phyloP scores from a whole-genome alignment of 345 rosid species.

The Hibiscus tridactylites region DNA sequence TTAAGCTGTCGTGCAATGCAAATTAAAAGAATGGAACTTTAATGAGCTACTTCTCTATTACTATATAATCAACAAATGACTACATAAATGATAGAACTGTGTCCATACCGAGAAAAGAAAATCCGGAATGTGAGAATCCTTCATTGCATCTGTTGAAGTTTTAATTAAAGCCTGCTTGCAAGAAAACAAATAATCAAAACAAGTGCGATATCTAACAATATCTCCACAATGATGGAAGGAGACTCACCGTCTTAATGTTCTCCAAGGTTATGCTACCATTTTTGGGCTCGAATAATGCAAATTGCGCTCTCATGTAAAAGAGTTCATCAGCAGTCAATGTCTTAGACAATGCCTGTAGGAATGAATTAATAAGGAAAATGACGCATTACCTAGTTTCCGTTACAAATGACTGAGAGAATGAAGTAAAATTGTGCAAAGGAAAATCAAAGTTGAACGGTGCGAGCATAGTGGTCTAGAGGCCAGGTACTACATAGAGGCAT shows the following conservation, averaged over 20 bases:
- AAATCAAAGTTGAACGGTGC: neutral
- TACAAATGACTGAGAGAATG: neutral
- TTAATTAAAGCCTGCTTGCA: constrained; percentile 58
- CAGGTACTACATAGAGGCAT: neutral
- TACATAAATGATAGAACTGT: neutral
- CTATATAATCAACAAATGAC: constrained; percentile 2
- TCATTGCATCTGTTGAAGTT: constrained; percentile 87
- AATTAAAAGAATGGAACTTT: constrained; percentile 7
- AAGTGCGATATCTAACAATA: constrained; percentile 2
- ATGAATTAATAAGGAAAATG: neutral
- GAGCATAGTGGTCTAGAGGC: neutral
- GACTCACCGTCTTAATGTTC: constrained; percentile 53
- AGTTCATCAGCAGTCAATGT: constrained; percentile 61
- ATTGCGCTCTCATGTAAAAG: constrained; percentile 62
- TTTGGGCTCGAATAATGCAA: constrained; percentile 66
- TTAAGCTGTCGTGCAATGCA: constrained; percentile 48
- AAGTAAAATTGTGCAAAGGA: neutral
- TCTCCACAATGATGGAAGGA: neutral
- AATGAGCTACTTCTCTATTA: constrained; percentile 6
- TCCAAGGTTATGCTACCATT: constrained; percentile 60
- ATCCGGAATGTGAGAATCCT: constrained; percentile 70
- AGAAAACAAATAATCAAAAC: constrained; percentile 9
- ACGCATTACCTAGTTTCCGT: neutral
- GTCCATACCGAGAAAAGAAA: constrained; percentile 55
- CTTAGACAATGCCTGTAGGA: constrained; percentile 73